Evolutionary conservation across 805 yeast species (phyloP), one percentile per base, ranked within the genome.

Genomic region (Ogataea corticis): DNA sequence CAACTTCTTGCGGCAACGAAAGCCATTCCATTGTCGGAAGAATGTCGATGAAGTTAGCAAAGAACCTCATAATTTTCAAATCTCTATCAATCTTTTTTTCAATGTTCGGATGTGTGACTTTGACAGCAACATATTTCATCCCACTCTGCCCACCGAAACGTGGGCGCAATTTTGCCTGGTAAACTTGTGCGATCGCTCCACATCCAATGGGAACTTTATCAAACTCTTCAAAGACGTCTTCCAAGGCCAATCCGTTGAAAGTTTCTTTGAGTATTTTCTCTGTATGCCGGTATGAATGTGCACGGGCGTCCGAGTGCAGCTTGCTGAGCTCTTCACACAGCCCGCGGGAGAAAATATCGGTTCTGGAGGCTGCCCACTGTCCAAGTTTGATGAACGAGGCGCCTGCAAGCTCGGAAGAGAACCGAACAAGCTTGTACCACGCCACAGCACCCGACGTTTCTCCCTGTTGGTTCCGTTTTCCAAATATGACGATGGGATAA

Each of bases 161-260:
- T 14, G 66, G 59, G 13, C 82, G 76, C 18, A 88, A 66, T 52
- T 80, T 82, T 1, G 87, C 97, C 31, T 78, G 66, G 66, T 92
- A 87, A 2, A 94, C 99, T 66, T 94, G 99, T 1, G 97, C 99
- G 69, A 94, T 94, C 1, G 99, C 97, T 12, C 99, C 99, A n/a
- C 92, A 92, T 1, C 99, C 99, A 6, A 91, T 68, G 0, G 98
- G 98, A 31, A 63, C 72, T 23, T 79, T 82, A 28, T 78, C 68
- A 57, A 94, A 87, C 51, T 84, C 88, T 25, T 83, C 90, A 63
- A 92, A 94, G 5, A 90, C 78, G 29, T 87, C 88, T 13, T 85
- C 87, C 50, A 90, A 77, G 18, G 52, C 49, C 11, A 50, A 42
- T 5, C 77, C 79, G 14, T 69, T 67, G 52, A 89, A 86, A 12